Base-by-base conservation (phyloP, 306 rosid genomes). In the Acacia melanoxylon region DNA sequence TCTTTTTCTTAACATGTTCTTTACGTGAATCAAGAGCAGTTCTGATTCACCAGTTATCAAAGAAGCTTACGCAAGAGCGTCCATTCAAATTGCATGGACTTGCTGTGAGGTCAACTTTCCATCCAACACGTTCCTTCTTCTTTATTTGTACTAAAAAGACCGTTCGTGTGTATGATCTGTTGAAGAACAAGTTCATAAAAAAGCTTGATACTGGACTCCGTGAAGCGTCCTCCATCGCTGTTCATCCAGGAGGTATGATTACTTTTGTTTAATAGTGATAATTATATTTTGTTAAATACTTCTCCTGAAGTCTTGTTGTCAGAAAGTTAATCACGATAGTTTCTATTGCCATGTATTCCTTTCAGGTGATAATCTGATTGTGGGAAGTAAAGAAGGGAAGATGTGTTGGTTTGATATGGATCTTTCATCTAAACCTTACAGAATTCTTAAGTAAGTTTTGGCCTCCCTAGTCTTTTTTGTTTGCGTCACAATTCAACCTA, bases 401-500 rank as follows among this genome's bases (percentile, higher is more conserved):
- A 66, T 93, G 82, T 91, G 97, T 83, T 95, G 99, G 99, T 95
- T 95, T 80, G 99, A 95, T 85, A 88, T 91, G 98, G 99, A 95
- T 78, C 99, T 95, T 86, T 95, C 99, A 51, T 89, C 98, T 74
- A 84, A 91, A 77, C 97, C 99, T 2, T 95, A 93, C 83, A 90
- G 85, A 84, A 79, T 85, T 84, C 90, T 90, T 10, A 84, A 89
- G 98, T 92, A 89, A 71, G 94, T 78, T 33, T 52, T 17, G 14
- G 13, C 13, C 71, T 20, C 70, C 14, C 4, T n/a, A n/a, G 33
- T 51, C 65, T 66, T 67, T 48, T n/a, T 5, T 67, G 31, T 59
- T 12, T 59, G 66, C 12, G 35, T 61, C 2, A 22, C 35, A 24
- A 61, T 61, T 61, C 17, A 24, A 61, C 67, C 16, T 4, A 12